Evolutionary conservation across 169 alveolate species (phyloP).

Genomic region (Plasmodium malariae): DNA sequence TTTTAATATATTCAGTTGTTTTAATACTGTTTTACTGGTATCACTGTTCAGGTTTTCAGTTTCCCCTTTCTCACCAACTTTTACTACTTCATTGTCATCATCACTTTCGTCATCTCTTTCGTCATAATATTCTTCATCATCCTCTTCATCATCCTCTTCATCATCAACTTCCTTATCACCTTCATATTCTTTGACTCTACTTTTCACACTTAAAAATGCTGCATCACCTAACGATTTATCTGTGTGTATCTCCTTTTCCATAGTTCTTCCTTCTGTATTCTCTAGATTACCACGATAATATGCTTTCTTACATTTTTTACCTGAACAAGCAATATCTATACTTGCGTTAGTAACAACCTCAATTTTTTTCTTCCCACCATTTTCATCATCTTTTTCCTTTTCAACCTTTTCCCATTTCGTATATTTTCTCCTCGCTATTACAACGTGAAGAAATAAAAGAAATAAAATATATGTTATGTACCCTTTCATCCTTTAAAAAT

Average conservation of each 20-base stretch:
- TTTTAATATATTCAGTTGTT: slow-evolving; percentile 33
- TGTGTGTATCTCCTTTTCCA: not conserved
- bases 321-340: not conserved
- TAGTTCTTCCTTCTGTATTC: not conserved
- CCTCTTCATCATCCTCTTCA: not conserved
- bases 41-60: not conserved
- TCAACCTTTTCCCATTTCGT: slow-evolving; percentile 21
- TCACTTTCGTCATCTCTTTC: not conserved
- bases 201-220: slow-evolving; percentile 18
- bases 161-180: not conserved
- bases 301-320: not conserved
- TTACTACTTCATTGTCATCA: not conserved
- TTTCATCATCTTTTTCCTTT: not conserved
- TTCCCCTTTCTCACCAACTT: not conserved
- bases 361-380: not conserved
- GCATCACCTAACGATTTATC: slow-evolving; percentile 11
- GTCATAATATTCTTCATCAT: not conserved
- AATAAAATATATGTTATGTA: not conserved
- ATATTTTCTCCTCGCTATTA: not conserved
- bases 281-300: not conserved
- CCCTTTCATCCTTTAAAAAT: slow-evolving; percentile 20
- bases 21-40: not conserved
- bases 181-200: not conserved
- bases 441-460: not conserved
- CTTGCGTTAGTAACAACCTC: not conserved